phyloP scores from a whole-genome alignment of 2,329 filamentous ascomycete genomes.

The Fusarium sp. region DNA sequence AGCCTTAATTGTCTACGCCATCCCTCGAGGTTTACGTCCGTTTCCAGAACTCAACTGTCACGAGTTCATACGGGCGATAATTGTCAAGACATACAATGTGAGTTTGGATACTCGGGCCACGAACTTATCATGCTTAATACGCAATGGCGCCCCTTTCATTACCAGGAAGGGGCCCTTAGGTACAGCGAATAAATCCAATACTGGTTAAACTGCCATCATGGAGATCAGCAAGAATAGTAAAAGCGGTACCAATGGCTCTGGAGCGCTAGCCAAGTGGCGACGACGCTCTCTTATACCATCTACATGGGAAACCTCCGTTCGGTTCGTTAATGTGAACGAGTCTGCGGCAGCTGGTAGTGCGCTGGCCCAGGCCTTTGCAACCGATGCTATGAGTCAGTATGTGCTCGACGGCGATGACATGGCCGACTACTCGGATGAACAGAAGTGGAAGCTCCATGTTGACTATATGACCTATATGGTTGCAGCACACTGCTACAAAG shows the following conservation, averaged over 20 bases:
- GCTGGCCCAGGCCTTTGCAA: slow-evolving; percentile 80
- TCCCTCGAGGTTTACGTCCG: slow-evolving; percentile 67
- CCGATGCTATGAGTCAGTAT: slow-evolving; percentile 80
- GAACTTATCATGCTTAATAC: slow-evolving; percentile 40
- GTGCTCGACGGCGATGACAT: slow-evolving; percentile 78
- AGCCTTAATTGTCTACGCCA: slow-evolving; percentile 67
- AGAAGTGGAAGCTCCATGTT: slow-evolving; percentile 81
- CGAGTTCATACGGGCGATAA: slow-evolving; percentile 67
- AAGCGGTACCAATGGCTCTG: slow-evolving; percentile 17
- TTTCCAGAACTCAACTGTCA: slow-evolving; percentile 66
- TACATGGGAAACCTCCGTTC: slow-evolving; percentile 67
- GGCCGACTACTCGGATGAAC: slow-evolving; percentile 69
- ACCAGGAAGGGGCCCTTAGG: slow-evolving; percentile 34
- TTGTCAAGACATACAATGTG: slow-evolving; percentile 64
- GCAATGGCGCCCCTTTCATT: slow-evolving; percentile 29
- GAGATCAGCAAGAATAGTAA: slow-evolving; percentile 50
- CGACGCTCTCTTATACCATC: slow-evolving; percentile 62
- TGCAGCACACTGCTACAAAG: slow-evolving; percentile 79
- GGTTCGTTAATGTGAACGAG: slow-evolving; percentile 72
- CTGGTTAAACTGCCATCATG: slow-evolving; percentile 54
- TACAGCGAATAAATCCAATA: slow-evolving; percentile 35
- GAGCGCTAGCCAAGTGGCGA: slow-evolving; percentile 45
- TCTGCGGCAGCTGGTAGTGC: slow-evolving; percentile 77
- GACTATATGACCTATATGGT: slow-evolving; percentile 82
- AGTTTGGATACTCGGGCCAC: slow-evolving; percentile 33